Evolutionary conservation across 1,139 yeast genomes (phyloP).

Genomic region (Candida pseudoviswanathii): DNA sequence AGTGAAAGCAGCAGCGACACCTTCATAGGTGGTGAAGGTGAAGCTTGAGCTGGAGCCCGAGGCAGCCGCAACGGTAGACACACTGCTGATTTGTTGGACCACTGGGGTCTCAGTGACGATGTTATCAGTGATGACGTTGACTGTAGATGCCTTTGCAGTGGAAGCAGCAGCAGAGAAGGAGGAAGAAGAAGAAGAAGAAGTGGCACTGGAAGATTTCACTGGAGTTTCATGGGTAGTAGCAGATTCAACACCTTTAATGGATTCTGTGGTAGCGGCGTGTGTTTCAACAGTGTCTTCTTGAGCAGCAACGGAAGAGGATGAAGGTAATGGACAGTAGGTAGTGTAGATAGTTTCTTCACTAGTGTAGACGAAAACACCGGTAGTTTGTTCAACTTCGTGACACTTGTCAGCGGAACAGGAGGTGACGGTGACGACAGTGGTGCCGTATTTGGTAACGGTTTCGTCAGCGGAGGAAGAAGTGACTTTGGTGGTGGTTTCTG

Average conservation of each 20-base stretch:
- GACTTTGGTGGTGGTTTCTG: conserved; percentile 1
- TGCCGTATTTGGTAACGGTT: conserved; percentile 5
- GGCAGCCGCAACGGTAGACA: conserved; percentile 3
- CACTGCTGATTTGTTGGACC: conserved; percentile 5
- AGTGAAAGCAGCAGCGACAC: conserved; percentile 20
- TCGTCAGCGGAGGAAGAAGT: conserved; percentile 4
- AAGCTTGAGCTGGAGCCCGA: not conserved
- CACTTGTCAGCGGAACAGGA: conserved; percentile 30
- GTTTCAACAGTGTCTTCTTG: conserved; percentile 7
- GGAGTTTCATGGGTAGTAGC: conserved; percentile 30
- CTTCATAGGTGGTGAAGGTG: conserved; percentile 22
- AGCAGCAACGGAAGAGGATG: not conserved
- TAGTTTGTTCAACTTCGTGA: conserved; percentile 30
- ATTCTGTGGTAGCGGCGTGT: conserved; percentile 7
- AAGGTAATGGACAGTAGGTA: conserved; percentile 23
- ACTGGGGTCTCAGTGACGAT: conserved; percentile 31
- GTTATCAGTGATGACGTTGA: conserved; percentile 34
- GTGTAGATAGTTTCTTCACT: conserved; percentile 22
- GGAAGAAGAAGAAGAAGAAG: conserved; percentile 2
- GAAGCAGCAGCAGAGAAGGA: not conserved
- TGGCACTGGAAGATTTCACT: conserved; percentile 14
- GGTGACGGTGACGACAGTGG: conserved; percentile 23
- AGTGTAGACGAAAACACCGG: conserved; percentile 40
- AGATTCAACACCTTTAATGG: conserved; percentile 18
- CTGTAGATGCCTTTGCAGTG: conserved; percentile 17